Evolutionary conservation across 768 basidiomycete genomes (phyloP).

Genomic region (Russula brevipes): DNA sequence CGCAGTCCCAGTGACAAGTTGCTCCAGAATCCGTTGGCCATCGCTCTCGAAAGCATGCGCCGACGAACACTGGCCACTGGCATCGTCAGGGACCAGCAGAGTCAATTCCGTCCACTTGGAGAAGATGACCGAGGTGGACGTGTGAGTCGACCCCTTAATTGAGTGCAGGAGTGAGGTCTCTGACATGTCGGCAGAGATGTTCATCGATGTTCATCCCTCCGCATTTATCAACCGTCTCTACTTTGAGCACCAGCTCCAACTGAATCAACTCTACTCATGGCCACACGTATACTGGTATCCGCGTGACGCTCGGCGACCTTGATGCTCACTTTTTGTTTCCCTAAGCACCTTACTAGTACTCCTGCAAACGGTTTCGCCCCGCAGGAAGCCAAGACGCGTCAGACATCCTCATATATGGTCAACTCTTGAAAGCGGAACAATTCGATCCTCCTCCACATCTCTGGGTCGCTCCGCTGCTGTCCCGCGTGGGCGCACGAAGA

Average conservation of each 20-base stretch:
- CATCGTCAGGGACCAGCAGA: conserved; percentile 49
- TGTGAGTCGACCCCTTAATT: conserved; percentile 36
- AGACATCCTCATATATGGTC: conserved; percentile 54
- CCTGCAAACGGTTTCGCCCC: background rate
- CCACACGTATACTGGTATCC: conserved; percentile 53
- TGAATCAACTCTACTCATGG: conserved; percentile 35
- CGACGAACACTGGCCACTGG: conserved; percentile 46
- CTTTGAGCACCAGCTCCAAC: conserved; percentile 66
- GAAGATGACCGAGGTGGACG: conserved; percentile 44
- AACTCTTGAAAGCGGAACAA: conserved; percentile 25
- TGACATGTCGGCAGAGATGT: conserved; percentile 48
- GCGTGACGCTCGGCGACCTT: conserved; percentile 64
- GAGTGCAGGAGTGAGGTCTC: background rate
- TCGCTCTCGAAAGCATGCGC: conserved; percentile 77
- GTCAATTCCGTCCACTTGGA: conserved; percentile 58
- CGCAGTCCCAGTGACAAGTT: conserved; percentile 31
- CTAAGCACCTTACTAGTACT: background rate
- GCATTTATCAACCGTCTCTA: conserved; percentile 58
- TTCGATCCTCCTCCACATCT: no score
- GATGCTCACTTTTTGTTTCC: conserved; percentile 38
- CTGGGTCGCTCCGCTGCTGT: conserved; percentile 34
- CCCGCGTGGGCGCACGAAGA: conserved; percentile 25
- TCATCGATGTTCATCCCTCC: conserved; percentile 41
- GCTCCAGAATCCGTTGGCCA: conserved; percentile 61
- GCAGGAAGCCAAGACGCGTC: conserved; percentile 67